Base-by-base conservation (phyloP, 176 grass and related monocot genomes). In the Oryza glumipatula region DNA sequence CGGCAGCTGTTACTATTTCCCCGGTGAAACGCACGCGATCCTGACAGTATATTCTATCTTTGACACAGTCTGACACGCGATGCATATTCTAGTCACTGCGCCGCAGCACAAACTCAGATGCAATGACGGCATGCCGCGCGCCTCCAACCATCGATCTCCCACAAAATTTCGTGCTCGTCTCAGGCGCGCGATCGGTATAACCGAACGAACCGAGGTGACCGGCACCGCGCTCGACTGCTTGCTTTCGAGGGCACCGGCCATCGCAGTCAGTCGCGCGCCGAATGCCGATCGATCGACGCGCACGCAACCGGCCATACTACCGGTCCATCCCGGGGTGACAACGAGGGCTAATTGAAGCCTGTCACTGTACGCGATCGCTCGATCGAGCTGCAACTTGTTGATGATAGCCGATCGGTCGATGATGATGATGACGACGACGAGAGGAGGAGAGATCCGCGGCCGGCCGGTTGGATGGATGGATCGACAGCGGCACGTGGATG, bases 401-500 rank as follows among this genome's bases (percentile, higher is more conserved):
- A 43, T 43, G 58, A 22, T 7, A 61, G 58, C 58, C 7, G 58
- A 61, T 58, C 17, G 15, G 5, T 8, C 19, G 58, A 28, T 47
- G 36, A 67, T 49, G 44, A 75, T 74, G 81, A 63, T 0, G 19
- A 63, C 21, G 56, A 61, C 2, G 19, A 63, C 21, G 56, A 61
- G 56, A 11, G 22, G 56, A 32, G 26, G 64, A 65, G 81, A 54
- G 73, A 76, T 84, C 81, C 81, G 65, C 16, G 58, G 43, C 11
- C 16, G 58, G 43, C 11, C 45, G 45, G 56, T 61, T 56, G 23
- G 22, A 22, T 23, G 21, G 67, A 35, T 38, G 44, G 67, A 45
- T 67, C 66, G 82, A 87, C 89, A 90, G 84, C 30, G 84, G 89
- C 89, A 83, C 89, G 89, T 87, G 89, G 88, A 83, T 11, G 73